A percentile compares a stretch with the other conserved stretches of the same genome.
Evolutionary conservation across 169 alveolate species (phyloP).

Genomic region (Eimeria falciformis): DNA sequence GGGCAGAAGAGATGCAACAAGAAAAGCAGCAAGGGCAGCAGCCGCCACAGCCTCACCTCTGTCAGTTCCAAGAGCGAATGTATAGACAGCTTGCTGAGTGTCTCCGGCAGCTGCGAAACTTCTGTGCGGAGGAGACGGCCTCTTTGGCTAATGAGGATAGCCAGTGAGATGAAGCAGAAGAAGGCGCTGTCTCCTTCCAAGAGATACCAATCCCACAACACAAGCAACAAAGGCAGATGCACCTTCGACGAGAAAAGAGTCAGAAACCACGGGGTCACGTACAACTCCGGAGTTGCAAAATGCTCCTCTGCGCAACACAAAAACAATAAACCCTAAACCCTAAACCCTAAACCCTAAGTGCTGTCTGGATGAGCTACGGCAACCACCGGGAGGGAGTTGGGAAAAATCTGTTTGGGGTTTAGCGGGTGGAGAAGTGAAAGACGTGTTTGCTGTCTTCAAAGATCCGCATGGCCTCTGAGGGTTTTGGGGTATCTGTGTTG

Average conservation of each 20-base stretch:
- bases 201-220: slow-evolving; percentile 81
- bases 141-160: slow-evolving; percentile 81
- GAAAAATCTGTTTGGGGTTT: no score
- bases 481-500: no score
- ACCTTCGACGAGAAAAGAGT: slow-evolving; percentile 85
- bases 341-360: background rate
- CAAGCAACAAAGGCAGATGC: slow-evolving; percentile 77
- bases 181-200: slow-evolving; percentile 81
- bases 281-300: slow-evolving; percentile 84
- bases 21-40: slow-evolving; percentile 12
- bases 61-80: slow-evolving; percentile 51
- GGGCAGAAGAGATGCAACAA: background rate
- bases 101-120: slow-evolving; percentile 78
- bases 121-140: slow-evolving; percentile 40
- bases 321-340: slow-evolving; percentile 15
- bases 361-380: background rate
- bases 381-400: background rate
- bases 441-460: no score
- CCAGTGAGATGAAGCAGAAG: slow-evolving; percentile 82
- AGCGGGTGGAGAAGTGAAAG: no score
- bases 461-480: no score
- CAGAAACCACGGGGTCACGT: slow-evolving; percentile 86
- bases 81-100: slow-evolving; percentile 70
- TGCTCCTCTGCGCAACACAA: slow-evolving; percentile 76
- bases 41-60: background rate